These are phyloP conservation scores for Citrus cavaleriei DNA, from an alignment of 345 rosid genomes.

Conservation along the genomic window DNA sequence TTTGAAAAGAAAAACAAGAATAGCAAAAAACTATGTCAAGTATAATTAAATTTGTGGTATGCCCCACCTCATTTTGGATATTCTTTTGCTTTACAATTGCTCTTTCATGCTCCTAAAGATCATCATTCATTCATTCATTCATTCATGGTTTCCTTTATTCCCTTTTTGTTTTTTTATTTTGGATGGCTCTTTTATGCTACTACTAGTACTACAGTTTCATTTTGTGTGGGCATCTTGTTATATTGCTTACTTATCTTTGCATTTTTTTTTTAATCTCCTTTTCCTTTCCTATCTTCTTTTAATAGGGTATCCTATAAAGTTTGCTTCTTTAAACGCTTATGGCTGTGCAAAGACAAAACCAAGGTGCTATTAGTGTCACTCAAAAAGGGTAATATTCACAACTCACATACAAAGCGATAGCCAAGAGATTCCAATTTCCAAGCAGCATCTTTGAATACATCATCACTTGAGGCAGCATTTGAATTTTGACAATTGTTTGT, in stretches of 20 bases:
- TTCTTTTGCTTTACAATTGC: not conserved
- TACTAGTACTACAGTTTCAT: too few species aligned
- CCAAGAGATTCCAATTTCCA: not conserved
- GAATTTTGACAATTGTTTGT: not conserved
- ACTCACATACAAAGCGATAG: not conserved
- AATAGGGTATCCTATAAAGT: constrained; percentile 22
- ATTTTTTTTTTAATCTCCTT: not conserved
- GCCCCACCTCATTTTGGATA: not conserved
- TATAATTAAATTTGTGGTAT: not conserved
- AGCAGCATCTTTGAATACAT: not conserved
- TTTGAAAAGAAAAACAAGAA: too few species aligned
- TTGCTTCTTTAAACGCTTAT: not conserved
- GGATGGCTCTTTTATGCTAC: too few species aligned
- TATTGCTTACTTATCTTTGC: too few species aligned
- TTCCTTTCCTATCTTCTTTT: not conserved
- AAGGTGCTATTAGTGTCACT: not conserved
- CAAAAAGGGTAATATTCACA: not conserved
- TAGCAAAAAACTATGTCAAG: too few species aligned
- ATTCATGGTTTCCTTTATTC: not conserved
- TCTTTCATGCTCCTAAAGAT: not conserved
- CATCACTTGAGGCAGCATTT: not conserved
- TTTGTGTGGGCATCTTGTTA: too few species aligned
- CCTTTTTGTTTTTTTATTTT: too few species aligned
- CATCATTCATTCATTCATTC: not conserved
- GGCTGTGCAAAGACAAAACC: not conserved